Evolutionary conservation across 1,284 basidiomycete species (phyloP).

Genomic region (Marasmius sp.): DNA sequence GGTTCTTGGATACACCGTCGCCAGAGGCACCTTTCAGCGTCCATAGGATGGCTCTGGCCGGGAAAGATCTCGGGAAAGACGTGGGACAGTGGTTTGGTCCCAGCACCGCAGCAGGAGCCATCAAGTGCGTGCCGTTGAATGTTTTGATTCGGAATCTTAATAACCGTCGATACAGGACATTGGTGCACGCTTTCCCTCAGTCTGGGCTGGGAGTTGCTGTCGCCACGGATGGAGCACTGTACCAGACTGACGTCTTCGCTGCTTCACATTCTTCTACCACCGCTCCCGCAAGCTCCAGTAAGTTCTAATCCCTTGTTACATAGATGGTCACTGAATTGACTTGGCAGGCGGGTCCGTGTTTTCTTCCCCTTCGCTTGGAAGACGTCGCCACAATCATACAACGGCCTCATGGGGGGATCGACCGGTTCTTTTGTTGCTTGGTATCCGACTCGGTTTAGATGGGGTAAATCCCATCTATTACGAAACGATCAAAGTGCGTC

Average conservation of each 20-base stretch:
- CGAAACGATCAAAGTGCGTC: constrained; percentile 84
- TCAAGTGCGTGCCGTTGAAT: constrained; percentile 59
- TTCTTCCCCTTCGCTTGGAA: background rate
- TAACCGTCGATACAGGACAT: constrained; percentile 45
- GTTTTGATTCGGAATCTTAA: background rate
- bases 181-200: constrained; percentile 80
- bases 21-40: constrained; percentile 92
- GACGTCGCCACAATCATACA: background rate
- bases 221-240: constrained; percentile 83
- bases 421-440: constrained; percentile 87
- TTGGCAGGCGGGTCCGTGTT: background rate
- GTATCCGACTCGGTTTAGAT: constrained; percentile 86
- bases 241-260: constrained; percentile 82
- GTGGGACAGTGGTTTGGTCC: constrained; percentile 99
- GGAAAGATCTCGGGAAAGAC: constrained; percentile 93
- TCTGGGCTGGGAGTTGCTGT: constrained; percentile 83
- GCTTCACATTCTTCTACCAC: constrained; percentile 61
- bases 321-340: background rate
- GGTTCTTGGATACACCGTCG: constrained; percentile 93
- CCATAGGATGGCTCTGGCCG: constrained; percentile 93
- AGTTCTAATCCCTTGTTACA: constrained; percentile 2
- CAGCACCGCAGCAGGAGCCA: constrained; percentile 92
- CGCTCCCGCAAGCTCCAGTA: constrained; percentile 20
- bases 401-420: constrained; percentile 70
- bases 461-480: constrained; percentile 96